These are phyloP conservation scores for Wickerhamiella sorbophila DNA, from an alignment of 805 yeast genomes.

Conservation along the genomic window DNA sequence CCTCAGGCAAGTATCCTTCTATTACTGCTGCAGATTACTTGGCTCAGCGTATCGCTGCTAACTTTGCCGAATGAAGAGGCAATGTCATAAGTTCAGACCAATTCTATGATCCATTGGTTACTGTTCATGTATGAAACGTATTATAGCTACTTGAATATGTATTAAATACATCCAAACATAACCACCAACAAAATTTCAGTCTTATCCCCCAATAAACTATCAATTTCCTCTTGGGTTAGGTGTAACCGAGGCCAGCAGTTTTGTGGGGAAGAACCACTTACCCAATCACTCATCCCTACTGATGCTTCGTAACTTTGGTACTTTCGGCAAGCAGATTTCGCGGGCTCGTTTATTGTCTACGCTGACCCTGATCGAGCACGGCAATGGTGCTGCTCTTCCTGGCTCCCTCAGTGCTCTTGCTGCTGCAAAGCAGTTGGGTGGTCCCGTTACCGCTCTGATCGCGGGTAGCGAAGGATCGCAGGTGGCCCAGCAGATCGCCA, in stretches of 20 bases:
- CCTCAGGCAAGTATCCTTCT: slow-evolving; percentile 7
- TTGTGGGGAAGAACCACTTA: neutral
- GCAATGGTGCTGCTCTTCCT: slow-evolving; percentile 42
- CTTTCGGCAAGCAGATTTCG: neutral
- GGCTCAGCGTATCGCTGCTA: slow-evolving; percentile 8
- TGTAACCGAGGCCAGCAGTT: no score
- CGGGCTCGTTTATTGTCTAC: slow-evolving; percentile 39
- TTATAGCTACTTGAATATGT: no score
- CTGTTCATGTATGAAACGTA: no score
- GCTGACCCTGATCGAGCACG: slow-evolving; percentile 57
- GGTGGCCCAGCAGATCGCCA: slow-evolving; percentile 38
- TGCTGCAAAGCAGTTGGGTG: slow-evolving; percentile 60
- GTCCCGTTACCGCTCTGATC: slow-evolving; percentile 68
- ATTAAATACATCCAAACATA: no score
- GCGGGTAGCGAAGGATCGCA: slow-evolving; percentile 47
- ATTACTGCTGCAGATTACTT: slow-evolving; percentile 9
- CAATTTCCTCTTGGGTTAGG: no score
- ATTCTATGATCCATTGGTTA: no score
- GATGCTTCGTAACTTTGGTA: neutral
- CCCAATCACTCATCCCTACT: neutral
- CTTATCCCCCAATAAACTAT: no score
- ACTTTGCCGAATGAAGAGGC: slow-evolving; percentile 4
- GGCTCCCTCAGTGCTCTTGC: slow-evolving; percentile 56
- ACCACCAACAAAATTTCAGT: no score
- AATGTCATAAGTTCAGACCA: no score